Percentiles rank a stretch among this genome's conserved stretches.
These are phyloP conservation scores for Carex arenaria DNA, from an alignment of 202 grass and related monocot genomes.

Conservation along the genomic window DNA sequence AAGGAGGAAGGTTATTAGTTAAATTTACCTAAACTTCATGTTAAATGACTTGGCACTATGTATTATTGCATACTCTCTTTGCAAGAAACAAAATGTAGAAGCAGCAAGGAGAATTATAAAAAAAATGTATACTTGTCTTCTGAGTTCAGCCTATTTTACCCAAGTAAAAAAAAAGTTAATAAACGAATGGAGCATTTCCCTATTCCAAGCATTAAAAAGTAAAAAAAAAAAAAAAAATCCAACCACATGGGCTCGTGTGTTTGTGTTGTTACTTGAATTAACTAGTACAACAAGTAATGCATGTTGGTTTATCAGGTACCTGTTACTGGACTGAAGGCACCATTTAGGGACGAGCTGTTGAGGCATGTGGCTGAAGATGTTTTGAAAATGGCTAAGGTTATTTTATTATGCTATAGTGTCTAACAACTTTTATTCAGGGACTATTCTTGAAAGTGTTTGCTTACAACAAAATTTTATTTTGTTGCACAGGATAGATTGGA, in stretches of 20 bases:
- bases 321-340: slow-evolving; percentile 78
- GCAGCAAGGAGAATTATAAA: not conserved
- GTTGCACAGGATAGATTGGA: slow-evolving; percentile 73
- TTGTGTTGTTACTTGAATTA: not conserved
- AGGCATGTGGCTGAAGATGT: slow-evolving; percentile 90
- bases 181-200: not conserved
- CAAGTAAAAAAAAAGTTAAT: not conserved
- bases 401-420: not conserved
- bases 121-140: not conserved
- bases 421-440: not conserved
- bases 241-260: not conserved
- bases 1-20: slow-evolving; percentile 51
- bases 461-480: slow-evolving; percentile 12
- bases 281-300: slow-evolving; percentile 4
- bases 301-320: slow-evolving; percentile 51
- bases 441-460: not conserved
- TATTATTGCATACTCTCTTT: not conserved
- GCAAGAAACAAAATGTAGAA: not conserved
- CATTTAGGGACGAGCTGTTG: slow-evolving; percentile 76
- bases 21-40: slow-evolving; percentile 10
- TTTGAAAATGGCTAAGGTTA: slow-evolving; percentile 81
- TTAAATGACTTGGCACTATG: not conserved
- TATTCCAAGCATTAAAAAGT: not conserved
- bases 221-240: not conserved
- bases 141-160: not conserved